Evolutionary conservation across 2,329 filamentous ascomycete species (phyloP).

Genomic region (Monilinia polystroma): DNA sequence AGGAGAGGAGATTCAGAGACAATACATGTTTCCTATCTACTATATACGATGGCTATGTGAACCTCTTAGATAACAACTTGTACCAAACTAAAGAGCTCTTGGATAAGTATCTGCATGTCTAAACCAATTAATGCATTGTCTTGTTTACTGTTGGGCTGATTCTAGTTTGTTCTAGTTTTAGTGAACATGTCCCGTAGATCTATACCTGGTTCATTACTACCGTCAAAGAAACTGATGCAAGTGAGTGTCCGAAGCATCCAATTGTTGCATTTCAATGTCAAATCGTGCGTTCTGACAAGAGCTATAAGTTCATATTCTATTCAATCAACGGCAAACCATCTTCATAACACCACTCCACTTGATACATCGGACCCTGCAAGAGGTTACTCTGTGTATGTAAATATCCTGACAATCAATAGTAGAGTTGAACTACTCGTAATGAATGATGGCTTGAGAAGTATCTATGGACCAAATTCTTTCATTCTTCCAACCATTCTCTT

Average conservation of each 20-base stretch:
- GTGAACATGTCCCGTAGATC: neutral
- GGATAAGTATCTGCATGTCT: neutral
- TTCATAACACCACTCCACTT: constrained; percentile 2
- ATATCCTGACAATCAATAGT: neutral
- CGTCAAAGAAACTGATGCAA: neutral
- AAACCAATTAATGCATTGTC: constrained; percentile 2
- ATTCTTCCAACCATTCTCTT: neutral
- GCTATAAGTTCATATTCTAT: too few relatives aligned
- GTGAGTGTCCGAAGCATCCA: neutral
- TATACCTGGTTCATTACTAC: neutral
- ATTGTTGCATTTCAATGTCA: constrained; percentile 12
- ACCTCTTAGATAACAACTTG: neutral
- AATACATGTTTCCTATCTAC: constrained; percentile 2
- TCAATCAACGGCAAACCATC: neutral
- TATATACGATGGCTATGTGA: constrained; percentile 2
- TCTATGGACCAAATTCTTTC: neutral
- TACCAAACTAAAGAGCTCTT: constrained; percentile 8
- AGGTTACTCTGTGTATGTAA: neutral
- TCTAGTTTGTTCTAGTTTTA: neutral
- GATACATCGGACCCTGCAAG: neutral
- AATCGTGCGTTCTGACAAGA: neutral
- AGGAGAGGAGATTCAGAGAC: neutral
- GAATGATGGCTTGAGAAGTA: neutral
- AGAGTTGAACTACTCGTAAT: neutral
- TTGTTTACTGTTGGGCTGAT: neutral